Base-by-base conservation (phyloP, 2,329 filamentous ascomycete species). In the Juglanconis juglandina region DNA sequence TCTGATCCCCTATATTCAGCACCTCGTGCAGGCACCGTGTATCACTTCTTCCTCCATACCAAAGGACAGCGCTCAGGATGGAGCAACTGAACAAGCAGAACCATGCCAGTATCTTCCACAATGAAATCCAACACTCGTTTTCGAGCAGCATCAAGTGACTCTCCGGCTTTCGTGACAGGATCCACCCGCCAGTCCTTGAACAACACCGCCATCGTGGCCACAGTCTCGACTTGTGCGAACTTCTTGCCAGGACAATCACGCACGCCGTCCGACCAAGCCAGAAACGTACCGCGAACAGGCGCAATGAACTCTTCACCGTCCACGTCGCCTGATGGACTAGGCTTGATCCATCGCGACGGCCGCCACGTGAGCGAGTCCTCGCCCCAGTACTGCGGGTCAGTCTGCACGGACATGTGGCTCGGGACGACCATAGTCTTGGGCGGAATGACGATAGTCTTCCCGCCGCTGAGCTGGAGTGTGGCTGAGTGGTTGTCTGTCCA, bases 181-280 rank as follows among this genome's bases (percentile, higher is more conserved):
- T 67, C 61, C 8, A 72, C 68, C 5, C 54, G 53, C 63, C 64
- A 67, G 37, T 68, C 66, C 2, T 61, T 56, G 53, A 71, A 68
- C 14, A 72, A 46, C 11, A 49, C 56, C 1, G 70, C 69, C 37
- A 73, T 59, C 4, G 66, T 68, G 2, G 69, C 70, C 4, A 71
- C 72, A 41, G 70, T 69, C 63, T 73, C 71, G 53, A 75, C 69
- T 50, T 73, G 67, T 2, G 70, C 68, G 60, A 75, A 73, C 53
- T 72, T 73, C 24, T 56, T 64, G 0, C 70, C 72, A 0, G 69
- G 67, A 24, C 71, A 73, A 54, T 68, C 66, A 7, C 67, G 68
- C 24, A 61, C 44, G 11, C 71, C 71, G 2, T 72, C 71, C 0
- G 70, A 70, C 71, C 72, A 74, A 2, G 62, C 63, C 1, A 68